phyloP scores from a whole-genome alignment of 768 basidiomycete species.

The Pleurotus djamor region DNA sequence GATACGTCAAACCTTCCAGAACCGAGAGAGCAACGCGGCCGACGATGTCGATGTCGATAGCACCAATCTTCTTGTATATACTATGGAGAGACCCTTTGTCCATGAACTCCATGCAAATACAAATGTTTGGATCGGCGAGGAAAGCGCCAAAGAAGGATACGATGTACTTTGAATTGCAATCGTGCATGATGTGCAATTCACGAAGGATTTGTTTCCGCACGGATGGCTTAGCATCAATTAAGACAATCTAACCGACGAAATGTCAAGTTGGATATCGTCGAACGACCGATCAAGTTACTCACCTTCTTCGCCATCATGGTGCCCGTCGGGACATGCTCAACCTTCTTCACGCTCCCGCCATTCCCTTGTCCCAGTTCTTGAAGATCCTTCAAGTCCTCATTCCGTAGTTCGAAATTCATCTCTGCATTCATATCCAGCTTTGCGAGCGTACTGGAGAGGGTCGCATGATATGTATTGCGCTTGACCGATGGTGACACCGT shows the following conservation, averaged over 20 bases:
- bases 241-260: conserved; percentile 66
- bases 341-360: conserved; percentile 96
- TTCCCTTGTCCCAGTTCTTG: conserved; percentile 94
- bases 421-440: conserved; percentile 85
- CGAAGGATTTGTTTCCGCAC: conserved; percentile 97
- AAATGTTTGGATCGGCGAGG: conserved; percentile 95
- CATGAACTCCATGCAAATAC: conserved; percentile 98
- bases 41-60: conserved; percentile 91
- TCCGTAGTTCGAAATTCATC: conserved; percentile 79
- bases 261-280: background rate
- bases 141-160: conserved; percentile 98
- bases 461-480: conserved; percentile 75
- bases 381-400: conserved; percentile 89
- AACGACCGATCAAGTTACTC: conserved; percentile 19
- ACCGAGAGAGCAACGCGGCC: conserved; percentile 95
- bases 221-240: conserved; percentile 94
- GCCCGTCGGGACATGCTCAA: conserved; percentile 87
- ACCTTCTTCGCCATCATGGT: conserved; percentile 99
- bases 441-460: conserved; percentile 81
- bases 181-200: conserved; percentile 98
- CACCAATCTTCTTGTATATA: conserved; percentile 94
- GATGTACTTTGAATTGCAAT: conserved; percentile 91
- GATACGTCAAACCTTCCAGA: conserved; percentile 91
- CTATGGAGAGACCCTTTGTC: conserved; percentile 93
- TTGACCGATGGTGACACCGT: conserved; percentile 47